Base-by-base conservation (phyloP, 768 basidiomycete genomes). In the Butyriboletus loyo region DNA sequence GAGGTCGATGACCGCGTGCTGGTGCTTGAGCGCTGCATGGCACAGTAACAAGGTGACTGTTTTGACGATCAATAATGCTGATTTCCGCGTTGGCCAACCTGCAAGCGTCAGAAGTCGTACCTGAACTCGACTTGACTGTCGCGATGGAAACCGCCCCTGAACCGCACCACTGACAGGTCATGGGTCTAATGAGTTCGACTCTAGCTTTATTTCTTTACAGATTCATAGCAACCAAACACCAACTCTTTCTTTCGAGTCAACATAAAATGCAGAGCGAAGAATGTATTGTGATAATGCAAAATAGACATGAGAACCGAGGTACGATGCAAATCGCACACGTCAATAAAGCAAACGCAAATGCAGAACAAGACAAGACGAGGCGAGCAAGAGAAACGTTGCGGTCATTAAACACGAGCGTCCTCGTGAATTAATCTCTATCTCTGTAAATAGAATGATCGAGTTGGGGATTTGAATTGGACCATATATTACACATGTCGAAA, bases 21-120 rank as follows among this genome's bases (percentile, higher is more conserved):
- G 34, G 57, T 67, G 46, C 65, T 67, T 22, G 67, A 60, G 51
- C 68, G 69, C 45, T 68, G 69, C 67, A 68, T 68, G 25, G 25
- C 49, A 46, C 51, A 34, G 37, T 21, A 6, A 31, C 30, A 21
- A 50, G 15, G 35, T 4, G 36, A 50, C 39, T 14, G 46, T 49
- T 41, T 48, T 13, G 40, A 49, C 17, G 24, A 22, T 31, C 36
- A 36, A 41, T 27, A 11, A 36, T 38, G 11, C 37, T 21, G 24
- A 32, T 32, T 37, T 28, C 17, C 34, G 34, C 28, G 37, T 24
- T 40, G 30, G 10, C 11, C 28, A 46, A 34, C 44, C 6, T 38
- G 15, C 2, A 6, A 27, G 34, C 21, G 22, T 17, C 21, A 25
- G 21, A 40, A 17, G n/a, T n/a, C n/a, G n/a, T n/a, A n/a, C n/a